A percentile compares a stretch with the other conserved stretches of the same genome.
Conservation (phyloP, 2,329 filamentous ascomycete genomes). For the Knufia fluminis region DNA sequence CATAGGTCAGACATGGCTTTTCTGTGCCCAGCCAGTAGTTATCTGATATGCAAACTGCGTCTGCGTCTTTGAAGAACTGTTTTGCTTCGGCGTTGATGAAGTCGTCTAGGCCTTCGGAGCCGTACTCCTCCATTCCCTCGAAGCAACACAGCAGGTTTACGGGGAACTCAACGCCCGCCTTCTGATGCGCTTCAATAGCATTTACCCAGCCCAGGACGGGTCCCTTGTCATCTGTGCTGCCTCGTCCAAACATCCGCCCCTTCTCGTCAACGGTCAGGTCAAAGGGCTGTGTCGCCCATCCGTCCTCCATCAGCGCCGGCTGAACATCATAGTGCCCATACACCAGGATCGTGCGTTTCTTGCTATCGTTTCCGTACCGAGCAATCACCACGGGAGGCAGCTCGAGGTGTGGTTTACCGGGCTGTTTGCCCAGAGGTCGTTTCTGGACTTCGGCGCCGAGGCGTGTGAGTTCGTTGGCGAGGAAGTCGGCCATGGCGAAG, state of each 20-base stretch:
- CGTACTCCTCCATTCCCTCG: constrained; percentile 99
- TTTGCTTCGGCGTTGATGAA: constrained; percentile 86
- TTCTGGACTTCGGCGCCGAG: constrained; percentile 84
- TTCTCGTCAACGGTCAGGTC: constrained; percentile 78
- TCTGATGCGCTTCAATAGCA: constrained; percentile 94
- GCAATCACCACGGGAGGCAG: constrained; percentile 88
- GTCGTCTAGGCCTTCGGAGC: constrained; percentile 85
- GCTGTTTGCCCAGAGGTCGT: constrained; percentile 81
- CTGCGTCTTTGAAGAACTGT: constrained; percentile 88
- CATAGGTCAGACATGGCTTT: constrained; percentile 96
- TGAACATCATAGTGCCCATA: constrained; percentile 99
- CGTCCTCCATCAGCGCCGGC: constrained; percentile 83
- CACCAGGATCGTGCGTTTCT: constrained; percentile 88
- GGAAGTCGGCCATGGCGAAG: constrained; percentile 88
- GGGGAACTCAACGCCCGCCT: constrained; percentile 86
- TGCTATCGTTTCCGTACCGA: constrained; percentile 83
- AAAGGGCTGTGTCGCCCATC: constrained; percentile 94
- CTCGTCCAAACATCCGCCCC: constrained; percentile 91
- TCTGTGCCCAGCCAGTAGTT: constrained; percentile 99
- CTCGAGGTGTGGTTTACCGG: constrained; percentile 78
- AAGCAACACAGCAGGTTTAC: constrained; percentile 98
- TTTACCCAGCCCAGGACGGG: constrained; percentile 96
- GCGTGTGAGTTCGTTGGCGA: constrained; percentile 69
- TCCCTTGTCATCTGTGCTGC: constrained; percentile 95
- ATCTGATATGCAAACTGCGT: constrained; percentile 96